Conservation (phyloP, 495 filamentous ascomycete species). For the Penicillium diatomitis region DNA sequence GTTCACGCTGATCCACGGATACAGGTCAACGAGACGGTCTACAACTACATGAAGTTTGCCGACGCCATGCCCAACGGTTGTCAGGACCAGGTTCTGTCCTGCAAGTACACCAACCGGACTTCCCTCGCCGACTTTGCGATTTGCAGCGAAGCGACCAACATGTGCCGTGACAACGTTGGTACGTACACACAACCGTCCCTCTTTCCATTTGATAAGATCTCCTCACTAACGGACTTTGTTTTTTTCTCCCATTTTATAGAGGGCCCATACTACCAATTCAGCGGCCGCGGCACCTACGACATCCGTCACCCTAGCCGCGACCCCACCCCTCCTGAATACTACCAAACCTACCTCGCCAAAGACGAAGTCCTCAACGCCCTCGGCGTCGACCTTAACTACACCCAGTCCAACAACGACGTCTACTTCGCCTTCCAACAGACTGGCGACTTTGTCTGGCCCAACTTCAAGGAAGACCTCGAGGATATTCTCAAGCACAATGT, state of each 20-base stretch:
- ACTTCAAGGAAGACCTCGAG: conserved; percentile 44
- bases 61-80: conserved; percentile 50
- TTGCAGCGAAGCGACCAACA: conserved; percentile 31
- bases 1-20: conserved; percentile 1
- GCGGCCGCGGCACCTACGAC: conserved; percentile 51
- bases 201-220: not conserved
- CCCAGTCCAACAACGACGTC: conserved; percentile 39
- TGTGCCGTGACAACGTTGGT: conserved; percentile 37
- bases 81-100: conserved; percentile 44
- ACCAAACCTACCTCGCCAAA: conserved; percentile 52
- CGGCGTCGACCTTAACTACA: conserved; percentile 60
- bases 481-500: conserved; percentile 45
- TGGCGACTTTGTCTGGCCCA: conserved; percentile 37
- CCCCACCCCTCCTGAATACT: conserved; percentile 53
- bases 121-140: conserved; percentile 31
- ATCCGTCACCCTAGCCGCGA: conserved; percentile 43
- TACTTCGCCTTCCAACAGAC: conserved; percentile 47
- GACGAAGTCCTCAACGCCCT: conserved; percentile 49
- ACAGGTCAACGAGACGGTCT: conserved; percentile 46
- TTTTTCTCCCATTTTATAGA: conserved; percentile 20
- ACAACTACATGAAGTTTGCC: conserved; percentile 40
- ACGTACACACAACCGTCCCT: conserved; percentile 1
- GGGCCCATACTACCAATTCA: conserved; percentile 20
- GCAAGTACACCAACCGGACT: conserved; percentile 33
- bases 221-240: conserved; percentile 14